Conservation (phyloP, 352 stramenopile genomes). For the Phytophthora hibernalis region DNA sequence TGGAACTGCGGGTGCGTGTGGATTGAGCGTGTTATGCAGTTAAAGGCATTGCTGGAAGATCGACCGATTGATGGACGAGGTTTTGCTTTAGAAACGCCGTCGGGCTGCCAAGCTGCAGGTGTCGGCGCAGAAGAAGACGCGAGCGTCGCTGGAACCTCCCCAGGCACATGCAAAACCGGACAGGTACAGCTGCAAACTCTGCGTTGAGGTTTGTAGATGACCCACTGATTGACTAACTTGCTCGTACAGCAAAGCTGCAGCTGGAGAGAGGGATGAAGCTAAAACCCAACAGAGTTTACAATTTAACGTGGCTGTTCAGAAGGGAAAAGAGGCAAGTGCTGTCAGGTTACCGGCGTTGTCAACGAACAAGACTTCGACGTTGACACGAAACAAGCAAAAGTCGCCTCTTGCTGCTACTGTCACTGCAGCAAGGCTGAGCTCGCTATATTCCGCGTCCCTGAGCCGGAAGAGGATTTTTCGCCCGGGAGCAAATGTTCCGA, state of each 20-base stretch:
- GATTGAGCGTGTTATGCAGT: neutral
- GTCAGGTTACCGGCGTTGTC: neutral
- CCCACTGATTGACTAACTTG: neutral
- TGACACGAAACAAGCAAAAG: neutral
- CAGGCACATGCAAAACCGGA: constrained; percentile 3
- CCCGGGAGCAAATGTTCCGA: constrained; percentile 27
- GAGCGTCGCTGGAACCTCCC: neutral
- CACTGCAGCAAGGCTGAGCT: constrained; percentile 33
- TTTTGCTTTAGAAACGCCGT: constrained; percentile 57
- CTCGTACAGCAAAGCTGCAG: neutral
- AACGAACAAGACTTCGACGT: constrained; percentile 6
- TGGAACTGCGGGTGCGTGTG: constrained; percentile 68
- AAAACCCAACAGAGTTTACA: neutral
- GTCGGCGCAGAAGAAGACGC: constrained; percentile 22
- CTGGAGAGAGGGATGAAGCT: neutral
- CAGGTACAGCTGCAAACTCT: constrained; percentile 15
- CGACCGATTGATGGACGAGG: constrained; percentile 11
- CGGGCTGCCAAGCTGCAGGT: constrained; percentile 65
- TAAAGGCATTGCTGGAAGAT: constrained; percentile 12
- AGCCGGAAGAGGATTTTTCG: constrained; percentile 24
- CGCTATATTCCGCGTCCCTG: constrained; percentile 47
- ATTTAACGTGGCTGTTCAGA: neutral
- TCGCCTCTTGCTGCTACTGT: neutral
- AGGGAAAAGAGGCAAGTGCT: neutral
- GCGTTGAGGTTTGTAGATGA: neutral